Evolutionary conservation across 257 asterid species (phyloP).

Genomic region (Lantana camara): DNA sequence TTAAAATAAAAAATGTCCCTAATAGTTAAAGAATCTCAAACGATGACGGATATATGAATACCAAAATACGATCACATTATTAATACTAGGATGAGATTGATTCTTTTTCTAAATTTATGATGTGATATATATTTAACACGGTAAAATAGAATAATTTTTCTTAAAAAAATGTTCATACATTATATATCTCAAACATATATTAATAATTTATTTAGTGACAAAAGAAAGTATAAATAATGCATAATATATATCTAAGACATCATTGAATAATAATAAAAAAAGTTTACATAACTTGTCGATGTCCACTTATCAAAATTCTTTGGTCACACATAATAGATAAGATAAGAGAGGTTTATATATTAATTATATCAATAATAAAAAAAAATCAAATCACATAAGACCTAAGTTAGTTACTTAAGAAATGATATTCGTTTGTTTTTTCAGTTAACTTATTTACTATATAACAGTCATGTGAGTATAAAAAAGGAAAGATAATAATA

Average conservation of each 20-base stretch:
- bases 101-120: too few relatives aligned
- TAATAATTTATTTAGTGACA: too few relatives aligned
- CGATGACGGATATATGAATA: too few relatives aligned
- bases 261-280: not conserved
- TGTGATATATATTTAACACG: too few relatives aligned
- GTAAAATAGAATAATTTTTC: too few relatives aligned
- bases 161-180: too few relatives aligned
- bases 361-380: not conserved
- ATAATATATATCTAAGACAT: slow-evolving; percentile 12
- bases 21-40: too few relatives aligned
- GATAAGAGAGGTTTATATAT: not conserved
- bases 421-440: not conserved
- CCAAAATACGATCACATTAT: too few relatives aligned
- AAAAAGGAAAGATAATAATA: slow-evolving; percentile 18
- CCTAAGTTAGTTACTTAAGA: slow-evolving; percentile 4
- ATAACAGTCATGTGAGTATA: slow-evolving; percentile 1
- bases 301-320: slow-evolving; percentile 18
- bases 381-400: not conserved
- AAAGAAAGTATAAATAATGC: slow-evolving; percentile 9
- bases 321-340: not conserved
- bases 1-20: slow-evolving; percentile 9
- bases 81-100: too few relatives aligned
- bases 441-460: not conserved
- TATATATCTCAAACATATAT: too few relatives aligned
- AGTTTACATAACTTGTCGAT: not conserved